These are phyloP conservation scores for Zygoascus biomembranicola DNA, from an alignment of 805 yeast species.

Conservation along the genomic window DNA sequence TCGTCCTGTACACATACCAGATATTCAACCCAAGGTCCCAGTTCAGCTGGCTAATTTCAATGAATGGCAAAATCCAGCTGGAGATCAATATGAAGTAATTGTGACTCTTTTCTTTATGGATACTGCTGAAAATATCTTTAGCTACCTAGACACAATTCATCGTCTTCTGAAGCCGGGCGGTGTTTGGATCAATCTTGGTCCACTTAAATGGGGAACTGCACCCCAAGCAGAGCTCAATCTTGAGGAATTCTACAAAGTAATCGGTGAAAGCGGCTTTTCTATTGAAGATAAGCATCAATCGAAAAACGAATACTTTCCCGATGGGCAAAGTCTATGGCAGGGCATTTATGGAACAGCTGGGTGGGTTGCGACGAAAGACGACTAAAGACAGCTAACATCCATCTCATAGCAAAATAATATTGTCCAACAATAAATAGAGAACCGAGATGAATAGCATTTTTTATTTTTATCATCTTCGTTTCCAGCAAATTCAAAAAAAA, in stretches of 20 bases:
- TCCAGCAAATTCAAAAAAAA: too few species aligned
- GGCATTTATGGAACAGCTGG: conserved; percentile 10
- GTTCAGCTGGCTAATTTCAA: conserved; percentile 54
- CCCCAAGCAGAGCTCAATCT: conserved; percentile 62
- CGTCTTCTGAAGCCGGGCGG: conserved; percentile 40
- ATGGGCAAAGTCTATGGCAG: conserved; percentile 23
- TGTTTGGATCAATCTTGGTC: conserved; percentile 85
- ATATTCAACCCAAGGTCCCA: conserved; percentile 3
- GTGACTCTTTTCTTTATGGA: conserved; percentile 69
- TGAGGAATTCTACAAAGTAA: conserved; percentile 54
- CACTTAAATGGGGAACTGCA: conserved; percentile 83
- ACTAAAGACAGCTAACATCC: background rate
- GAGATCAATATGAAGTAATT: conserved; percentile 31
- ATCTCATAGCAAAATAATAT: background rate
- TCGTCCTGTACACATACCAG: conserved; percentile 33
- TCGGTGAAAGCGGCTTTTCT: conserved; percentile 58
- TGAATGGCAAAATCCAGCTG: conserved; percentile 32
- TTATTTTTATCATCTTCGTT: too few species aligned
- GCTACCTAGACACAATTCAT: conserved; percentile 61
- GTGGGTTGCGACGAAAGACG: conserved; percentile 7
- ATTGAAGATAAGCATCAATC: conserved; percentile 21
- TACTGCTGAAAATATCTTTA: conserved; percentile 81
- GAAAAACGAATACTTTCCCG: conserved; percentile 25
- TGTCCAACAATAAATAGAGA: background rate
- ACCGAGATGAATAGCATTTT: background rate